Base-by-base conservation (phyloP, 495 filamentous ascomycete genomes). In the Physcia stellaris region DNA sequence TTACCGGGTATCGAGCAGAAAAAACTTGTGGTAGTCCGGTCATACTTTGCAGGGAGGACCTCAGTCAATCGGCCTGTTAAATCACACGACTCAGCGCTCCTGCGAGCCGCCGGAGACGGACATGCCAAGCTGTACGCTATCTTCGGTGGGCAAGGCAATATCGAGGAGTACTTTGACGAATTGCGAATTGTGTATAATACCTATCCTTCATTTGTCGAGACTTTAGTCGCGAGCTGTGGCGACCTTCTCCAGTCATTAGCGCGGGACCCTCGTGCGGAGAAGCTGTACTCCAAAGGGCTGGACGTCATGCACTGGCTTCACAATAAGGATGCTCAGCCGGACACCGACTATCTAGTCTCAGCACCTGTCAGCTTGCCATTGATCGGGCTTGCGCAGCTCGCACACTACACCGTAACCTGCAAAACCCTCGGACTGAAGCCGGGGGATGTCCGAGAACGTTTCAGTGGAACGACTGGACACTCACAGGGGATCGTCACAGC, bases 121-220 rank as follows among this genome's bases (percentile, higher is more conserved):
- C 68, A 69, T 24, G 88, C 85, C 5, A 74, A 65, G 39, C 67
- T 96, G 29, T 96, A 93, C 64, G 83, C 76, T 35, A 83, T 99
- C 41, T 95, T 95, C 45, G 92, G 92, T 32, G 92, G 92, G n/a
- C 92, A 99, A 56, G 92, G 92, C 38, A 99, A 96, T 57, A 95
- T 96, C 42, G 86, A 96, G 57, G 92, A 96, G 58, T 99, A 96
- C 61, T 99, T 96, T 54, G 87, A 95, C 39, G 92, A 99, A 61
- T 71, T 99, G 28, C 77, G 88, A 26, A 80, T 88, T 57, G 68
- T 96, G 23, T 92, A 87, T 64, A 73, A 68, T 32, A 92, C 85
- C 11, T 99, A 99, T 58, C 78, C 82, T 2, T 80, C 82, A 2
- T 85, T 96, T 38, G 75, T 96, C 4, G 82, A 86, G 40, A 81